Evolutionary conservation across 345 rosid genomes (phyloP).

Genomic region (Trapa incisa): DNA sequence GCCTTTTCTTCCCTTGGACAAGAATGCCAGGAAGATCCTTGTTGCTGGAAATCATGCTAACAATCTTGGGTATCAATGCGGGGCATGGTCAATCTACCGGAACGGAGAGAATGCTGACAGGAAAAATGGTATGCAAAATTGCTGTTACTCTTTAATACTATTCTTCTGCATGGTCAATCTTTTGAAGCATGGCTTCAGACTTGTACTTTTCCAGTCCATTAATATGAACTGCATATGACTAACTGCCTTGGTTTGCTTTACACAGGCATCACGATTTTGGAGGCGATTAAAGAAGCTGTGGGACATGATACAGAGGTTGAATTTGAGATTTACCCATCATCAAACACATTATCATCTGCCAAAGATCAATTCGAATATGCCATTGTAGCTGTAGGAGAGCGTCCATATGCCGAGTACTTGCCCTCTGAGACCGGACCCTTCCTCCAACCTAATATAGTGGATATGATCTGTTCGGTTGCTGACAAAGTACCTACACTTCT

Average conservation of each 20-base stretch:
- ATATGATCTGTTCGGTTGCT: conserved; percentile 10
- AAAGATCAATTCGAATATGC: conserved; percentile 47
- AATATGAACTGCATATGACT: too few relatives aligned
- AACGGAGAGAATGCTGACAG: conserved; percentile 41
- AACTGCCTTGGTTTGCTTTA: too few relatives aligned
- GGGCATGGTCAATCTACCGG: conserved; percentile 84
- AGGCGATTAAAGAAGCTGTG: conserved; percentile 5
- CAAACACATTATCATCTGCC: conserved; percentile 32
- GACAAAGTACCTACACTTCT: conserved; percentile 6
- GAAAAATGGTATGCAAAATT: conserved; percentile 3
- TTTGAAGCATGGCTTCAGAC: too few relatives aligned
- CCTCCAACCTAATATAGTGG: conserved; percentile 27
- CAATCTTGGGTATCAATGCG: conserved; percentile 72
- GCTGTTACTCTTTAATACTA: conserved; percentile 10
- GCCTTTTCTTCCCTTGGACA: conserved; percentile 56
- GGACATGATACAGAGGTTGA: neutral
- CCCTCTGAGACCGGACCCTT: conserved; percentile 46
- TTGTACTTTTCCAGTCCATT: neutral
- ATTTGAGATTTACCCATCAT: conserved; percentile 22
- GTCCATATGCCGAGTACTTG: conserved; percentile 30
- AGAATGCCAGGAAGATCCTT: conserved; percentile 41
- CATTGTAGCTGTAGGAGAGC: conserved; percentile 68
- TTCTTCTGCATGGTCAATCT: too few relatives aligned
- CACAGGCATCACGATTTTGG: conserved; percentile 10
- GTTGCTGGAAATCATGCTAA: conserved; percentile 77